Evolutionary conservation across 495 filamentous ascomycete species (phyloP).

Genomic region (Aspergillus affinis): DNA sequence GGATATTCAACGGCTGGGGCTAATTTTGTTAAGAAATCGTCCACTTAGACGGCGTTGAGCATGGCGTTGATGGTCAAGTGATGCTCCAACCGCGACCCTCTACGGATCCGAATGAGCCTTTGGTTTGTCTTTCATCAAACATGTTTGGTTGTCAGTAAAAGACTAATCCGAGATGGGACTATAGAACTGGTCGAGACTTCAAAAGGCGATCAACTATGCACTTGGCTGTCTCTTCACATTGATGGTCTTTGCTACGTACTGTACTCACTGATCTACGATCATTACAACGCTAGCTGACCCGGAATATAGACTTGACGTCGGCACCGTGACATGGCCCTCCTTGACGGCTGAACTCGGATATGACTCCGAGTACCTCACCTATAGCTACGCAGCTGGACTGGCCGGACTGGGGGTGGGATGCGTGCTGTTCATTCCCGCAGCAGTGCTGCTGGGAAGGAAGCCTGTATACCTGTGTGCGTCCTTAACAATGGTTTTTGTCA

Average conservation of each 20-base stretch:
- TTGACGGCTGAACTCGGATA: slow-evolving; percentile 33
- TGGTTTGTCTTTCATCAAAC: not conserved
- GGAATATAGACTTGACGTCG: slow-evolving; percentile 19
- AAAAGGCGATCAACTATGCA: slow-evolving; percentile 29
- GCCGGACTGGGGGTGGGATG: slow-evolving; percentile 30
- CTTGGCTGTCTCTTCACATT: slow-evolving; percentile 31
- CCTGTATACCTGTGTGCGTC: slow-evolving; percentile 32
- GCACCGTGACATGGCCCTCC: slow-evolving; percentile 31
- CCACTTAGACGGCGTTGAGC: slow-evolving; percentile 1
- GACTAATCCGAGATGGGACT: no score
- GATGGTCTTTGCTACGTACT: slow-evolving; percentile 15
- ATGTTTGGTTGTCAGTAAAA: not conserved
- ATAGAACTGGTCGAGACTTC: slow-evolving; percentile 14
- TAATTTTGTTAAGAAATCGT: not conserved
- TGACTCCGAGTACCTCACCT: slow-evolving; percentile 25
- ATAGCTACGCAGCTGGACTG: slow-evolving; percentile 31
- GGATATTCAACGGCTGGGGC: not conserved
- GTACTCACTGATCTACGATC: not conserved
- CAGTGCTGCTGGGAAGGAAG: slow-evolving; percentile 33
- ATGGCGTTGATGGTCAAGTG: slow-evolving; percentile 1
- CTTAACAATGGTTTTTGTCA: slow-evolving; percentile 5
- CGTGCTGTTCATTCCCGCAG: slow-evolving; percentile 35
- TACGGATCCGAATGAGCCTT: slow-evolving; percentile 17
- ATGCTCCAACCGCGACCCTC: slow-evolving; percentile 18
- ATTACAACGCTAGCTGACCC: not conserved